phyloP scores from a whole-genome alignment of 352 stramenopile species.

The Phytophthora niederhauseri region DNA sequence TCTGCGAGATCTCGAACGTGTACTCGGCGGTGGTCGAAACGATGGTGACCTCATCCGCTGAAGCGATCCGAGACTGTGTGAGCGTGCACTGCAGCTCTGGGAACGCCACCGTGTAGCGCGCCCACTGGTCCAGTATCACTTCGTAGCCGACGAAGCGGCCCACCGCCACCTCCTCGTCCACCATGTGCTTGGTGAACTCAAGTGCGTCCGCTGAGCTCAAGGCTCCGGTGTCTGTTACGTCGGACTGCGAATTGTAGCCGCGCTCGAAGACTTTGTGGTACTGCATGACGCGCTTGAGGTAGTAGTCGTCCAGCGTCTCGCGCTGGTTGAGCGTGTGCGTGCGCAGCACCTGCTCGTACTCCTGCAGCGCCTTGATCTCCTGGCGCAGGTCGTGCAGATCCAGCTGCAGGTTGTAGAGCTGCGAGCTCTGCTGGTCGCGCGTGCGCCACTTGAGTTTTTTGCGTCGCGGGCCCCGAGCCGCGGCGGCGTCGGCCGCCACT shows the following conservation, averaged over 20 bases:
- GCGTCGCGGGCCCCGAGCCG: conserved; percentile 14
- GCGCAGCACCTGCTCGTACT: conserved; percentile 42
- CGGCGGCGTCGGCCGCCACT: conserved; percentile 24
- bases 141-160: conserved; percentile 26
- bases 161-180: conserved; percentile 51
- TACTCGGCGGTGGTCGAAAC: conserved; percentile 48
- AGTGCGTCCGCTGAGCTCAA: conserved; percentile 27
- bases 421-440: conserved; percentile 59
- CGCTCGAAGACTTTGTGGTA: conserved; percentile 68
- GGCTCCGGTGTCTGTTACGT: background rate
- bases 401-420: conserved; percentile 66
- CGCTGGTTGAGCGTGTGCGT: conserved; percentile 45
- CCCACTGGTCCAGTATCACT: conserved; percentile 50
- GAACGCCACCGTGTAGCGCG: conserved; percentile 48
- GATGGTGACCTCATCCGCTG: conserved; percentile 29
- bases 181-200: conserved; percentile 52
- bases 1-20: conserved; percentile 44
- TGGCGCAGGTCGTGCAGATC: conserved; percentile 54
- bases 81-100: conserved; percentile 39
- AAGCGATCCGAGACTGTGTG: conserved; percentile 32
- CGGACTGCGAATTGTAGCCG: conserved; percentile 36
- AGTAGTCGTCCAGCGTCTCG: conserved; percentile 53
- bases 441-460: conserved; percentile 68
- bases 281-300: conserved; percentile 49
- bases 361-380: conserved; percentile 47